These are phyloP conservation scores for Venturia effusa DNA, from an alignment of 2,329 filamentous ascomycete genomes.

Conservation along the genomic window DNA sequence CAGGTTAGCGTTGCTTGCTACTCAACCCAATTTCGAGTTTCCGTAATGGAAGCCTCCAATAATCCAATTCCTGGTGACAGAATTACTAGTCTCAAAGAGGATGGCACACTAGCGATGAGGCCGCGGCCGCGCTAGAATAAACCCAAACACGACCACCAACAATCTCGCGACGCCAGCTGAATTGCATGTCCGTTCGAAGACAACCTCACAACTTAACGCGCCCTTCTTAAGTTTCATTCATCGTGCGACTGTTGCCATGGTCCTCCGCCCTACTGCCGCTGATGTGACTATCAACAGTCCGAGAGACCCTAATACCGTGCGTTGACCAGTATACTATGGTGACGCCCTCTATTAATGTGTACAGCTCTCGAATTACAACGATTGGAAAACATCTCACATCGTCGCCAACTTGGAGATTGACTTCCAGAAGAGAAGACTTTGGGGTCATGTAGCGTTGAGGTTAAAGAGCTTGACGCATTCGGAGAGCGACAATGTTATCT, in stretches of 20 bases:
- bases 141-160: background rate
- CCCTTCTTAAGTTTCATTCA: conserved; percentile 13
- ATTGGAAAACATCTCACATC: conserved; percentile 76
- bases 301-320: conserved; percentile 79
- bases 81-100: background rate
- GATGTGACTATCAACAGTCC: conserved; percentile 28
- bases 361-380: conserved; percentile 58
- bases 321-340: conserved; percentile 22
- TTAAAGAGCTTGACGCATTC: conserved; percentile 67
- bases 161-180: background rate
- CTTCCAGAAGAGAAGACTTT: conserved; percentile 67
- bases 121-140: too few relatives aligned
- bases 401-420: conserved; percentile 72
- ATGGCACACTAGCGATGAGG: background rate
- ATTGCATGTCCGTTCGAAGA: background rate
- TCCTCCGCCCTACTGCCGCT: background rate
- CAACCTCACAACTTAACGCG: background rate
- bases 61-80: background rate
- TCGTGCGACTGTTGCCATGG: background rate
- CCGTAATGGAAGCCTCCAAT: too few relatives aligned
- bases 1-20: too few relatives aligned
- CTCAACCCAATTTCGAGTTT: too few relatives aligned
- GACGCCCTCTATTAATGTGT: background rate
- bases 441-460: conserved; percentile 64
- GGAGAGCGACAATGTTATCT: conserved; percentile 63